phyloP scores from a whole-genome alignment of 73 alveolate genomes.

The Stentor roeselii region DNA sequence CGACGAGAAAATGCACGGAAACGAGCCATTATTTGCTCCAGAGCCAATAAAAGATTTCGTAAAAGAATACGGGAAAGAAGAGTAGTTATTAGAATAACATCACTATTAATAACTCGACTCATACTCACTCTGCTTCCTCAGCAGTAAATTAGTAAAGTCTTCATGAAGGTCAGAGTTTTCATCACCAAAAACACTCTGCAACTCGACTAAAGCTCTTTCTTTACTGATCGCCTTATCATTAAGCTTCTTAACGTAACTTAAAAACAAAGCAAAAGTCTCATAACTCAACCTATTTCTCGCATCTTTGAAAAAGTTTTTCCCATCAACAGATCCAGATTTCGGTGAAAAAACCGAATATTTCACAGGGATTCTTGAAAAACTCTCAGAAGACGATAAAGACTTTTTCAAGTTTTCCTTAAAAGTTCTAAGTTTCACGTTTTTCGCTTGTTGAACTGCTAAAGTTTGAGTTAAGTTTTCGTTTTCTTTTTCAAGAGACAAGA shows the following conservation, averaged over 20 bases:
- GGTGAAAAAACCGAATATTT: not conserved
- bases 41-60: conserved; percentile 13
- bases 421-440: not conserved
- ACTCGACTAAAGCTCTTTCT: conserved; percentile 15
- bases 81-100: not conserved
- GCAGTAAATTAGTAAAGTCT: not conserved
- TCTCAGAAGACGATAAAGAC: not conserved
- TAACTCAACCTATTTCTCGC: conserved; percentile 2
- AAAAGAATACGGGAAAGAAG: not conserved
- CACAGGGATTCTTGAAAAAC: not conserved
- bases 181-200: not conserved
- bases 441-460: not conserved
- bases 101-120: not conserved
- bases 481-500: not conserved
- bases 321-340: not conserved
- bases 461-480: not conserved
- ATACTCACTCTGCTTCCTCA: not conserved
- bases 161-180: not conserved
- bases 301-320: conserved; percentile 4
- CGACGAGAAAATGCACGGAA: conserved; percentile 46
- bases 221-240: not conserved
- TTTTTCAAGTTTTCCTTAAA: not conserved
- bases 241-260: not conserved
- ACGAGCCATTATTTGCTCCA: conserved; percentile 2
- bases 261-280: not conserved